phyloP scores from a whole-genome alignment of 305 asterid species.

The Rubia occidens region DNA sequence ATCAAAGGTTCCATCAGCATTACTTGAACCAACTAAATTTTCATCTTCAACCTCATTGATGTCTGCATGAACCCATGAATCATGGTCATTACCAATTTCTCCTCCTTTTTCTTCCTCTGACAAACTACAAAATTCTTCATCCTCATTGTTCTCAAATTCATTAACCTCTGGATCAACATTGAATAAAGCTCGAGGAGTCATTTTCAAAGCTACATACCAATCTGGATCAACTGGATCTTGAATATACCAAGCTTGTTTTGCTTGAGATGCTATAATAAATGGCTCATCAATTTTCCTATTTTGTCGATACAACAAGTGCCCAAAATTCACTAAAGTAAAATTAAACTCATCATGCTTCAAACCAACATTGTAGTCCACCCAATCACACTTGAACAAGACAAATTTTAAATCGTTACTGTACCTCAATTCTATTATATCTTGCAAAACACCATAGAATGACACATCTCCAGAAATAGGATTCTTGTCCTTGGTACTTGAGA shows the following conservation, averaged over 20 bases:
- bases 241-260: neutral
- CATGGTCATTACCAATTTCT: neutral
- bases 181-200: neutral
- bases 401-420: neutral
- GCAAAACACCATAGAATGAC: neutral
- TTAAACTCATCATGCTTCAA: neutral
- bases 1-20: too few species aligned
- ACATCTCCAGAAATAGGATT: neutral
- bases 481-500: constrained; percentile 1
- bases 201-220: neutral
- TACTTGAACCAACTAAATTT: neutral
- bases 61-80: neutral
- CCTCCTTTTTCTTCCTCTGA: neutral
- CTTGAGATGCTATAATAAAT: constrained; percentile 2
- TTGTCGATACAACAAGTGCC: neutral
- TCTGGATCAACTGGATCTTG: neutral
- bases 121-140: neutral
- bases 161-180: neutral
- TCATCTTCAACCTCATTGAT: neutral
- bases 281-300: neutral
- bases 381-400: neutral
- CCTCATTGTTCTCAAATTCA: neutral
- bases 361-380: neutral
- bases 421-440: neutral
- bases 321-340: neutral